phyloP scores from a whole-genome alignment of 352 stramenopile genomes.

The Pythium myriotylum region DNA sequence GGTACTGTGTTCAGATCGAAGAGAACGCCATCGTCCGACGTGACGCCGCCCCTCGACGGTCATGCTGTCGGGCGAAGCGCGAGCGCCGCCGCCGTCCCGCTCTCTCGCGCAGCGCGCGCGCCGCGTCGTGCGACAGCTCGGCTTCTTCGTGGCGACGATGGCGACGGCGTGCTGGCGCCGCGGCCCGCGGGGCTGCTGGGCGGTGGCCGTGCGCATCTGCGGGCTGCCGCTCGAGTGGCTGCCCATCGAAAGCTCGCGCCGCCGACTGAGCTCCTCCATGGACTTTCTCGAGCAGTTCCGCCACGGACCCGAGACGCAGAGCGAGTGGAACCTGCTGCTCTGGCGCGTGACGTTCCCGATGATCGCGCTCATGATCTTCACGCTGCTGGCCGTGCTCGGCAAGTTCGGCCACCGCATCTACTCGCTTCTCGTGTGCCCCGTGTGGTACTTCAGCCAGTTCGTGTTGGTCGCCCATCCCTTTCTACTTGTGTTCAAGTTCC shows the following conservation, averaged over 20 bases:
- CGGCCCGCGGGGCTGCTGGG: constrained; percentile 20
- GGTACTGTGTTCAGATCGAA: too few species aligned
- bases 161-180: constrained; percentile 14
- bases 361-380: constrained; percentile 76
- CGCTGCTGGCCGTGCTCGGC: constrained; percentile 57
- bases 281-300: constrained; percentile 77
- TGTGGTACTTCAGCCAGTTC: constrained; percentile 85
- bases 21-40: too few species aligned
- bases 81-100: background rate
- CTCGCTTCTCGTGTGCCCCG: constrained; percentile 63
- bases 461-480: constrained; percentile 75
- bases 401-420: constrained; percentile 71
- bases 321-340: constrained; percentile 80
- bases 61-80: constrained; percentile 16
- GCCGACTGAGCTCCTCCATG: constrained; percentile 33
- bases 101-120: background rate
- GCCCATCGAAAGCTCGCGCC: constrained; percentile 16
- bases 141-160: constrained; percentile 13
- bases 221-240: constrained; percentile 17
- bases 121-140: constrained; percentile 8
- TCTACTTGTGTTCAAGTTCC: constrained; percentile 73
- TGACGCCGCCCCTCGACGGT: too few species aligned
- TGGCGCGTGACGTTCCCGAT: constrained; percentile 85
- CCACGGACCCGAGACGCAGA: constrained; percentile 68
- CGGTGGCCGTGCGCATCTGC: constrained; percentile 6